These are phyloP conservation scores for Stachybotrys elegans DNA, from an alignment of 2,329 filamentous ascomycete genomes.

Conservation along the genomic window DNA sequence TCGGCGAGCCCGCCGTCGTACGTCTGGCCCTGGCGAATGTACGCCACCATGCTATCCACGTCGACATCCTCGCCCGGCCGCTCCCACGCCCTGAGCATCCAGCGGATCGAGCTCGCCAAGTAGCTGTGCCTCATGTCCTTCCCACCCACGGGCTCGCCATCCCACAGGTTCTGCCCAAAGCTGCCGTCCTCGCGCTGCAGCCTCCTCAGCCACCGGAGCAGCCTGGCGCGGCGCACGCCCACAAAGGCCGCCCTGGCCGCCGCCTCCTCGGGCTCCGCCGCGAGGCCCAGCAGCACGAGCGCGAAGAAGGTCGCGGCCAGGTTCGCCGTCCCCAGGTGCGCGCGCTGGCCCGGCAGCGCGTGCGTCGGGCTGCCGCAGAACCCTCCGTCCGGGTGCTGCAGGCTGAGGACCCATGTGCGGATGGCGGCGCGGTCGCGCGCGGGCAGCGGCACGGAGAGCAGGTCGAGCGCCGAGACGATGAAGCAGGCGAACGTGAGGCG, in stretches of 20 bases:
- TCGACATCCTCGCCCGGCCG: conserved; percentile 67
- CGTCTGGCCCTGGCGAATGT: conserved; percentile 67
- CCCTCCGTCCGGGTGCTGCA: conserved; percentile 81
- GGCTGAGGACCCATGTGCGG: conserved; percentile 76
- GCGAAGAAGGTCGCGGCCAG: conserved; percentile 88
- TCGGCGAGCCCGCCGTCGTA: conserved; percentile 85
- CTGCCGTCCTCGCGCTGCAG: conserved; percentile 83
- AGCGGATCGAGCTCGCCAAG: conserved; percentile 74
- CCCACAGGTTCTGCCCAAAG: conserved; percentile 76
- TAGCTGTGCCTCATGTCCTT: conserved; percentile 86
- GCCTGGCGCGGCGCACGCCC: conserved; percentile 61
- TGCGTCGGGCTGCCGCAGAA: conserved; percentile 83
- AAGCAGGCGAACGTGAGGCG: conserved; percentile 89
- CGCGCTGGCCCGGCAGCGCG: conserved; percentile 34
- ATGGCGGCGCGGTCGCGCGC: conserved; percentile 37
- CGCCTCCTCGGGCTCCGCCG: conserved; percentile 35
- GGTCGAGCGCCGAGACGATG: conserved; percentile 76
- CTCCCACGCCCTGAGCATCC: conserved; percentile 66
- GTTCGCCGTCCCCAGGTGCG: conserved; percentile 53
- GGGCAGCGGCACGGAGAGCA: conserved; percentile 62
- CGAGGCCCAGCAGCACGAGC: conserved; percentile 61
- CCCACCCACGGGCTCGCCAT: conserved; percentile 63
- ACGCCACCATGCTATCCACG: conserved; percentile 61
- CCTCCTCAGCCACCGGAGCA: conserved; percentile 66
- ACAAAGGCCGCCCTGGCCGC: conserved; percentile 43